A percentile compares a stretch with the other conserved stretches of the same genome.
Conservation (phyloP, 768 basidiomycete species). For the Russula earlei region DNA sequence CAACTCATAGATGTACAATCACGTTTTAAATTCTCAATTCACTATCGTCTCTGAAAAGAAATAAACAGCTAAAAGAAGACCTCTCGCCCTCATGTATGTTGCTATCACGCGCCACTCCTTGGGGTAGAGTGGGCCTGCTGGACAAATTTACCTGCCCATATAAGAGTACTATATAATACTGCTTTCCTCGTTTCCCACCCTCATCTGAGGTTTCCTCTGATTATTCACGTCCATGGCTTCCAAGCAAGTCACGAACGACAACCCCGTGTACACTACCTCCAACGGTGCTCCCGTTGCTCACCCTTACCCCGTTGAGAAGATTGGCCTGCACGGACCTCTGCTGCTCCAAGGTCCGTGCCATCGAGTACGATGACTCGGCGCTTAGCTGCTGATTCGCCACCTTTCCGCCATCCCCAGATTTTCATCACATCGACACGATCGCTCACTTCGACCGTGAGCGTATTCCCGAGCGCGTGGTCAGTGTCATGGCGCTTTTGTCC, state of each 20-base stretch:
- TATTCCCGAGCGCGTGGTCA: conserved; percentile 88
- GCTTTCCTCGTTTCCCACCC: neutral
- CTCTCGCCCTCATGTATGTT: no score
- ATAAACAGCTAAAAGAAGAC: neutral
- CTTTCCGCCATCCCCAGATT: conserved; percentile 52
- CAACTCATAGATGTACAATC: no score
- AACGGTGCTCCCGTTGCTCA: conserved; percentile 68
- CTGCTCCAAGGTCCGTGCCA: conserved; percentile 64
- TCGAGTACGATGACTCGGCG: neutral
- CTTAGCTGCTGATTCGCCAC: conserved; percentile 19
- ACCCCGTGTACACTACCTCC: conserved; percentile 73
- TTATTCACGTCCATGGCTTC: conserved; percentile 44
- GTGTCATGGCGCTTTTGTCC: conserved; percentile 22
- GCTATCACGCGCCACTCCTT: no score
- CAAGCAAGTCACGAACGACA: conserved; percentile 48
- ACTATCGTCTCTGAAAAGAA: neutral
- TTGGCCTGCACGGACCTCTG: conserved; percentile 71
- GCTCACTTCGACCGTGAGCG: conserved; percentile 93
- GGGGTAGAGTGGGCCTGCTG: no score
- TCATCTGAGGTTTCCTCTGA: neutral
- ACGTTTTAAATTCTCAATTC: neutral
- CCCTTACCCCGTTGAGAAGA: conserved; percentile 72
- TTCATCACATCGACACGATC: conserved; percentile 82
- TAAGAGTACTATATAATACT: neutral
- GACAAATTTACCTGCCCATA: no score